Percentiles rank a stretch among this genome's conserved stretches.
These are phyloP conservation scores for Trematosphaeria pertusa DNA, from an alignment of 2,329 filamentous ascomycete species.

Conservation along the genomic window DNA sequence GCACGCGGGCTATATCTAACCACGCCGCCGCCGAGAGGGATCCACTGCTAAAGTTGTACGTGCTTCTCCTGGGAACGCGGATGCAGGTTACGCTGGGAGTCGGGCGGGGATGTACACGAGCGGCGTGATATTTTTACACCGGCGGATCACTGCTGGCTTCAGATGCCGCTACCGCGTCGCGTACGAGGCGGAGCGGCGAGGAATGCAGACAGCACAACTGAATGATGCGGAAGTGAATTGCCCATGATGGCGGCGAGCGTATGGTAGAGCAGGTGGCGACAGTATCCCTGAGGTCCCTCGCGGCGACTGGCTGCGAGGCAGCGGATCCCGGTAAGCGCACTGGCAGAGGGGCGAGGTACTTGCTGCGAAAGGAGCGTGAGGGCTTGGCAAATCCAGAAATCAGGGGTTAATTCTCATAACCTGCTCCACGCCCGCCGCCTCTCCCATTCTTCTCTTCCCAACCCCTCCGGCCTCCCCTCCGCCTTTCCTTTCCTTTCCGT, in stretches of 20 bases:
- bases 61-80: background rate
- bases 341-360: too few relatives aligned
- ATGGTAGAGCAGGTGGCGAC: background rate
- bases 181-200: background rate
- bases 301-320: background rate
- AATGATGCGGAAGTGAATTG: background rate
- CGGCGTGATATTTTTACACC: background rate
- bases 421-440: background rate
- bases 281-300: background rate
- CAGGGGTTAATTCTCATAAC: background rate
- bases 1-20: background rate
- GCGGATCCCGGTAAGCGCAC: background rate
- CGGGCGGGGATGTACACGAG: too few relatives aligned
- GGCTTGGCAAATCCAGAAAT: too few relatives aligned
- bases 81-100: background rate
- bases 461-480: constrained; percentile 30
- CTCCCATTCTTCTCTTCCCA: constrained; percentile 38
- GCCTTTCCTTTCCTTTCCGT: constrained; percentile 29
- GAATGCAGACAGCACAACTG: background rate
- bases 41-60: background rate
- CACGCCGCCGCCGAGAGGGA: background rate
- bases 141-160: background rate
- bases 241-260: too few relatives aligned
- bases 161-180: background rate
- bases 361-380: too few relatives aligned